Base-by-base conservation (phyloP, 2,329 filamentous ascomycete genomes). In the Camptophora hylomeconis region DNA sequence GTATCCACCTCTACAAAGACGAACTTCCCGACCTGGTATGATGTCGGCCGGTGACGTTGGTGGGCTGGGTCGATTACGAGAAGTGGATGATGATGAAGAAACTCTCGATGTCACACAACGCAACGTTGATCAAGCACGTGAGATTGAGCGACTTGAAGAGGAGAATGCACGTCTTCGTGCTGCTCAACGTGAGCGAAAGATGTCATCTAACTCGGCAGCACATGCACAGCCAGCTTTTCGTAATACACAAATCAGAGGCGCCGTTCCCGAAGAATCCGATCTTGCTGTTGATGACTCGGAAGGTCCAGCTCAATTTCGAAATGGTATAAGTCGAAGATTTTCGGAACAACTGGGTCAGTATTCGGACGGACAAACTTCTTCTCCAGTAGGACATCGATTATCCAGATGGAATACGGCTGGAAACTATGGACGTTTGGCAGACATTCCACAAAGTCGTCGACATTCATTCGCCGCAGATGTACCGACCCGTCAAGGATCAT, bases 1-100 rank as follows among this genome's bases (percentile, higher is more conserved):
- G 13, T 72, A 77, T 38, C 68, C 78, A 16, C 75, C 70, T 34
- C 63, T 92, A 17, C 80, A 87, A 44, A 80, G 89, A 49, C 72
- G 83, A 19, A 80, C 81, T 4, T 92, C 84, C 9, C 72, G 61
- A 15, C 57, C 59, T 20, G 61, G 57, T 31, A 46, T 63, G 20
- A 48, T 64, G 6, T 58, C 58, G 8, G 60, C 60, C 28, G 37
- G 61, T 7, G 61, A 65, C 35, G 47, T 57, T 14, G 54, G 53
- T 8, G 55, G 54, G 23, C 50, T 65, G 5, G 60, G 54, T 17
- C 59, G 57, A 25, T 53, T 65, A 26, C 53, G 57, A 24, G 61
- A 65, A 42, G 60, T 62, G 18, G 61, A 64, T 14, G 60, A 62
- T 35, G 58, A 56, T 13, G 54, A 56, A 24, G 52, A 54, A 26